Percentiles rank a stretch among this genome's conserved stretches.
These are phyloP conservation scores for Heterobasidion irregulare DNA, from an alignment of 1,284 basidiomycete species.

Conservation along the genomic window DNA sequence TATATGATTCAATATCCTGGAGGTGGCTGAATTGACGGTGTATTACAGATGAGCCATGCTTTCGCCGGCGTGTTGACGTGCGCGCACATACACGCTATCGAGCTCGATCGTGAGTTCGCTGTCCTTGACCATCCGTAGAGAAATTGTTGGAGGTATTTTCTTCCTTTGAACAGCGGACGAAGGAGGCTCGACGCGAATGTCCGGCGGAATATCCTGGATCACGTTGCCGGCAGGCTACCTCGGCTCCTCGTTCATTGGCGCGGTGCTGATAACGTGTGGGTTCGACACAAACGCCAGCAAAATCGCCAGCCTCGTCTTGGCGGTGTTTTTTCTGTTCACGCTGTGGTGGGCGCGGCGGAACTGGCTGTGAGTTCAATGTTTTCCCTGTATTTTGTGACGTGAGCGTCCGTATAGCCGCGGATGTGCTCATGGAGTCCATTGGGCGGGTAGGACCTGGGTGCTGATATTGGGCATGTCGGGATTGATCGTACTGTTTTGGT, in stretches of 20 bases:
- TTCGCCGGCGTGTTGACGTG: slow-evolving; percentile 81
- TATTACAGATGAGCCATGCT: slow-evolving; percentile 76
- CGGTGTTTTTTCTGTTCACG: slow-evolving; percentile 85
- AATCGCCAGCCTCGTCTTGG: slow-evolving; percentile 77
- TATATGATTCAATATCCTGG: background rate
- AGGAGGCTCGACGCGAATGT: slow-evolving; percentile 90
- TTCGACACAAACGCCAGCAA: slow-evolving; percentile 95
- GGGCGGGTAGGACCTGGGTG: slow-evolving; percentile 50
- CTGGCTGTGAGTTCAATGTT: slow-evolving; percentile 52
- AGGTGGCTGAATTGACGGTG: slow-evolving; percentile 3
- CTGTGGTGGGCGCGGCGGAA: slow-evolving; percentile 86
- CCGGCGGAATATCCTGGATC: slow-evolving; percentile 83
- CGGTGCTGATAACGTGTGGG: slow-evolving; percentile 82
- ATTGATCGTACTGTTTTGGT: slow-evolving; percentile 77
- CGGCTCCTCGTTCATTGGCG: slow-evolving; percentile 88
- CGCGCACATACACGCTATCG: slow-evolving; percentile 83
- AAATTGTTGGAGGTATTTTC: slow-evolving; percentile 16
- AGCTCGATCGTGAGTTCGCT: slow-evolving; percentile 62
- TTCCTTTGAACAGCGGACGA: slow-evolving; percentile 60
- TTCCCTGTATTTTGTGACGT: background rate
- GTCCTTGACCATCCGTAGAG: slow-evolving; percentile 4
- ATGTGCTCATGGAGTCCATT: background rate
- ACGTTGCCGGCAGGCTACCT: slow-evolving; percentile 90
- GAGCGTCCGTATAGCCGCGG: too few relatives aligned
- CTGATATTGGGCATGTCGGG: slow-evolving; percentile 73